Percentiles rank a stretch among this genome's conserved stretches.
These are phyloP conservation scores for Trichoderma asperelloides DNA, from an alignment of 495 filamentous ascomycete genomes.

Conservation along the genomic window DNA sequence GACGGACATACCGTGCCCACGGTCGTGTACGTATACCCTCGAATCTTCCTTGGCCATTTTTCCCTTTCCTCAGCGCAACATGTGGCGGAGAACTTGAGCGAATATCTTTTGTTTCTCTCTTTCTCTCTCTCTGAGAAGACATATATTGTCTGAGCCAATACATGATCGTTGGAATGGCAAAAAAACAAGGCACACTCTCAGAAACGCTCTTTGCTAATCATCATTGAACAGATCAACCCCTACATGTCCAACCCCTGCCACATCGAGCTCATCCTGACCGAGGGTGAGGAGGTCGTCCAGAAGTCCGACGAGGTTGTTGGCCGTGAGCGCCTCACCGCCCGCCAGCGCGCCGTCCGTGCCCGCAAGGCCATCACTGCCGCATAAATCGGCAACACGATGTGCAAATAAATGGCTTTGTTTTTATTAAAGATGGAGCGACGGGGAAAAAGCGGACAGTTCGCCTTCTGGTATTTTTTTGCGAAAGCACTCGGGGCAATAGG, in stretches of 20 bases:
- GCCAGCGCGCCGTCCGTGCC: constrained; percentile 77
- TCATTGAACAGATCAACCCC: constrained; percentile 75
- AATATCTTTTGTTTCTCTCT: too few relatives aligned
- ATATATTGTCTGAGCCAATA: too few relatives aligned
- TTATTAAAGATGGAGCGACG: not conserved
- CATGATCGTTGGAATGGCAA: too few relatives aligned
- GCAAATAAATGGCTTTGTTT: not conserved
- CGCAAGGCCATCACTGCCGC: constrained; percentile 72
- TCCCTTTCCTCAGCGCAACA: not conserved
- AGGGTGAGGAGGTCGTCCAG: constrained; percentile 83
- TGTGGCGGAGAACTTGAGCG: too few relatives aligned
- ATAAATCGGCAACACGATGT: constrained; percentile 33
- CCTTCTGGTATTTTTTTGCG: not conserved
- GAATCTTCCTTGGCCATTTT: not conserved
- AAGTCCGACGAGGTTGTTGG: constrained; percentile 62
- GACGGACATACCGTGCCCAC: constrained; percentile 98
- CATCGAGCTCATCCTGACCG: constrained; percentile 98
- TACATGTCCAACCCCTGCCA: constrained; percentile 99
- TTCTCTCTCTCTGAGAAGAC: not conserved
- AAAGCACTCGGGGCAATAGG: not conserved
- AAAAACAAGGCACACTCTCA: too few relatives aligned
- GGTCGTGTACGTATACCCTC: constrained; percentile 74
- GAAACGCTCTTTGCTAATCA: not conserved
- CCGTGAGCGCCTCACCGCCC: constrained; percentile 65
- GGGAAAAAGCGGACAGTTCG: not conserved